phyloP scores from a whole-genome alignment of 805 yeast species.

The Monosporozyma solicola region DNA sequence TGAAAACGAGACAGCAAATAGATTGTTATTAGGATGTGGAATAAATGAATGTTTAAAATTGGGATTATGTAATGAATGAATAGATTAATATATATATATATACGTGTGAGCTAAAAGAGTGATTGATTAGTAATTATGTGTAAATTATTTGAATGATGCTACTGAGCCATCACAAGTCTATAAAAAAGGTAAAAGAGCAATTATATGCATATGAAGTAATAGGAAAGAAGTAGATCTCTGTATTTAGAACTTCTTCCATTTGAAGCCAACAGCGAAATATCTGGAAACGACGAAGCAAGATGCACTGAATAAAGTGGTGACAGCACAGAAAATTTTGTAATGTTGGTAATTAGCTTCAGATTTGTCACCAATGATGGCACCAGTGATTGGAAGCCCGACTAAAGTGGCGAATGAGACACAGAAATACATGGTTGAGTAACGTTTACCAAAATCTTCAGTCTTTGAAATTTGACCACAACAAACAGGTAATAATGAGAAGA shows the following conservation, averaged over 20 bases:
- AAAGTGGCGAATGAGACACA: slow-evolving; percentile 49
- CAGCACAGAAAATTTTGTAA: slow-evolving; percentile 31
- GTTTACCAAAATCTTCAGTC: slow-evolving; percentile 43
- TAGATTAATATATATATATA: neutral
- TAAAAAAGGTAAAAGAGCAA: neutral
- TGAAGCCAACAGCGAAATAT: slow-evolving; percentile 37
- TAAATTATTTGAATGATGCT: neutral
- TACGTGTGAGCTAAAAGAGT: neutral
- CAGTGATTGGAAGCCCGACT: slow-evolving; percentile 41
- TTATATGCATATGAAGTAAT: neutral
- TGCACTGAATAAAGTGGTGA: slow-evolving; percentile 33
- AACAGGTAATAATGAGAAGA: slow-evolving; percentile 47
- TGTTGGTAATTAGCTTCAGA: slow-evolving; percentile 29
- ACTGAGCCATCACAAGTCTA: neutral
- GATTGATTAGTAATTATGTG: neutral
- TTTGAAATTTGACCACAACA: slow-evolving; percentile 51
- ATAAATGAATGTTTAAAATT: slow-evolving; percentile 25
- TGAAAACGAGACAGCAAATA: slow-evolving; percentile 25
- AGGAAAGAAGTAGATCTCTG: no score
- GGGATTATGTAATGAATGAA: slow-evolving; percentile 6
- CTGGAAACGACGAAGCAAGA: slow-evolving; percentile 38
- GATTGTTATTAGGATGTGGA: slow-evolving; percentile 20
- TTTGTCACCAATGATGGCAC: slow-evolving; percentile 39
- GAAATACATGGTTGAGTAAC: slow-evolving; percentile 50
- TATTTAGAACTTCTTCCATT: slow-evolving; percentile 24